Conservation (phyloP, 2,329 filamentous ascomycete species). For the Aspergillus intermedius region DNA sequence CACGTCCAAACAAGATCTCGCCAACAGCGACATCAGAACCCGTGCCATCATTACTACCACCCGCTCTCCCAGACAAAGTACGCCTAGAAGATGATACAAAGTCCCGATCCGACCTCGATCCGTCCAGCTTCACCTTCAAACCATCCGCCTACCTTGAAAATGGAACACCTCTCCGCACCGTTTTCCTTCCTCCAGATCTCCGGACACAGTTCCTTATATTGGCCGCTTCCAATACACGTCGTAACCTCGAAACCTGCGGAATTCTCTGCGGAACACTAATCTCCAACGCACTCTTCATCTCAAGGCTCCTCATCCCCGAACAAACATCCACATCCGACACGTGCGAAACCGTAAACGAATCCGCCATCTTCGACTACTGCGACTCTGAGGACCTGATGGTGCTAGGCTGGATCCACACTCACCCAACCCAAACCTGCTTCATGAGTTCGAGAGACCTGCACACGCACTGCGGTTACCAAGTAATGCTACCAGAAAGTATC, state of each 20-base stretch:
- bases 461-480: slow-evolving; percentile 88
- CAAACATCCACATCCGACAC: slow-evolving; percentile 87
- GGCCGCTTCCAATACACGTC: slow-evolving; percentile 67
- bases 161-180: slow-evolving; percentile 73
- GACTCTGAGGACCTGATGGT: slow-evolving; percentile 76
- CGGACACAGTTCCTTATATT: slow-evolving; percentile 67
- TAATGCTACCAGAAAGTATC: slow-evolving; percentile 93
- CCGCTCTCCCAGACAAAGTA: slow-evolving; percentile 23
- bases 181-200: slow-evolving; percentile 76
- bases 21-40: neutral
- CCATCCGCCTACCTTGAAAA: slow-evolving; percentile 86
- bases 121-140: slow-evolving; percentile 65
- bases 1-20: slow-evolving; percentile 21
- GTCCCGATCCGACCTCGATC: slow-evolving; percentile 24
- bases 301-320: slow-evolving; percentile 79
- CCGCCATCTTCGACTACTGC: slow-evolving; percentile 80
- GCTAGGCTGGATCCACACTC: slow-evolving; percentile 96
- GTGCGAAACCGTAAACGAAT: slow-evolving; percentile 87
- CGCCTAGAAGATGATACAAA: slow-evolving; percentile 6
- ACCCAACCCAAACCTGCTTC: slow-evolving; percentile 94
- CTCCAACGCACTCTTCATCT: slow-evolving; percentile 90
- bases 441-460: slow-evolving; percentile 93
- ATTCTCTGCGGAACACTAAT: slow-evolving; percentile 86
- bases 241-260: slow-evolving; percentile 88
- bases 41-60: slow-evolving; percentile 6